Percentiles rank a stretch among this genome's conserved stretches.
Conservation (phyloP, 225 moss, liverwort and hornwort genomes). For the Takakia lepidozioides region DNA sequence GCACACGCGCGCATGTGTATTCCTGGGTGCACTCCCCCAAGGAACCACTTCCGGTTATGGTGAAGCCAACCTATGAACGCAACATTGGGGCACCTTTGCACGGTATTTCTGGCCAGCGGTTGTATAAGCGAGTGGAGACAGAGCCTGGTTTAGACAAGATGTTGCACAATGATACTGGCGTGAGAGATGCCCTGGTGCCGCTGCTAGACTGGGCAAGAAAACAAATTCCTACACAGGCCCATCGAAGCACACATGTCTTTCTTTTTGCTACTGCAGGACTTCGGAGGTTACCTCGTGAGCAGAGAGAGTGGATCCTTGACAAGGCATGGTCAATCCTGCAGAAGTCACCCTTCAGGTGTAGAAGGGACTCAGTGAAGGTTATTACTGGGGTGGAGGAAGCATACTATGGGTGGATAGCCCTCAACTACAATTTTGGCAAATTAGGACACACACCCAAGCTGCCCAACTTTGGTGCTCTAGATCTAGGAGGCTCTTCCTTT, state of each 20-base stretch:
- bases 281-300: conserved; percentile 20
- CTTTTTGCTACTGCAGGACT: conserved; percentile 52
- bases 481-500: conserved; percentile 52
- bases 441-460: conserved; percentile 19
- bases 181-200: conserved; percentile 28
- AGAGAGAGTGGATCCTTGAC: conserved; percentile 43
- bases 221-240: conserved; percentile 33
- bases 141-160: conserved; percentile 46
- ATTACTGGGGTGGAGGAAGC: conserved; percentile 54
- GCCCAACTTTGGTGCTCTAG: conserved; percentile 43
- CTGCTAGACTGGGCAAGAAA: conserved; percentile 36
- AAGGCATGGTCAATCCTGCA: conserved; percentile 28
- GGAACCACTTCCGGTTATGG: conserved; percentile 38
- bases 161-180: conserved; percentile 40
- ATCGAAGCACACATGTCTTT: conserved; percentile 31
- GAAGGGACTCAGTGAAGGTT: conserved; percentile 36
- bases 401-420: conserved; percentile 52
- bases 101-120: conserved; percentile 30
- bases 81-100: conserved; percentile 6
- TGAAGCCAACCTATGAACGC: conserved; percentile 12
- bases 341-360: conserved; percentile 32
- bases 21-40: conserved; percentile 35
- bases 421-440: conserved; percentile 36
- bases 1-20: conserved; percentile 42
- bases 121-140: conserved; percentile 54